Percentiles rank a stretch among this genome's conserved stretches.
These are phyloP conservation scores for Phytophthora citrophthora DNA, from an alignment of 352 stramenopile genomes.

Conservation along the genomic window DNA sequence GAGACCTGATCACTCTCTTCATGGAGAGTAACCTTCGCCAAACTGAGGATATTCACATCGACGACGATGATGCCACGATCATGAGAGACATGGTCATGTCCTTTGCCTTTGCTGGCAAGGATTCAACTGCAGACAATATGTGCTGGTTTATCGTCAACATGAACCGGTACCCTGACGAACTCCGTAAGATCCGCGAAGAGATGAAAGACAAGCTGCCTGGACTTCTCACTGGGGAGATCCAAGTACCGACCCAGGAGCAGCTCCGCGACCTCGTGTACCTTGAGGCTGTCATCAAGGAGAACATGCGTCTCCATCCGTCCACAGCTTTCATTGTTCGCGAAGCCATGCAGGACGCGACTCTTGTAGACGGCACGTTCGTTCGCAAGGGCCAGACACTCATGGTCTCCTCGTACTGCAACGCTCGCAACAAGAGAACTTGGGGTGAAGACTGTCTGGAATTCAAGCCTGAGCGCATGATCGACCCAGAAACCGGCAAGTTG, in stretches of 20 bases:
- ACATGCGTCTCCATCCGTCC: constrained; percentile 64
- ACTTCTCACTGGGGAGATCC: constrained; percentile 29
- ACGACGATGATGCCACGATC: constrained; percentile 42
- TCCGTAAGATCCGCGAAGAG: constrained; percentile 58
- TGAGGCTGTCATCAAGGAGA: constrained; percentile 62
- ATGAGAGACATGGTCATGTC: constrained; percentile 78
- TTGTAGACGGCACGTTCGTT: constrained; percentile 32
- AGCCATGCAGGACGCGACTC: constrained; percentile 33
- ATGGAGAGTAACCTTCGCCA: constrained; percentile 42
- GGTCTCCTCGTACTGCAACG: constrained; percentile 33
- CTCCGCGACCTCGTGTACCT: constrained; percentile 61
- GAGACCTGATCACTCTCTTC: constrained; percentile 58
- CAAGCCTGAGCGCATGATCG: constrained; percentile 68
- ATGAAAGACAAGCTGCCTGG: constrained; percentile 46
- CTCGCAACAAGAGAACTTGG: constrained; percentile 45
- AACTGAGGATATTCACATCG: constrained; percentile 29
- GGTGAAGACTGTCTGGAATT: constrained; percentile 52
- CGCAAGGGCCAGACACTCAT: constrained; percentile 29
- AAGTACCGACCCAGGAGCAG: constrained; percentile 44
- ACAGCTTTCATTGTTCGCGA: constrained; percentile 58
- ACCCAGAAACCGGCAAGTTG: constrained; percentile 41
- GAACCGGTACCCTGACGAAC: constrained; percentile 51
- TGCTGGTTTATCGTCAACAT: constrained; percentile 81
- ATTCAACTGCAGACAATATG: constrained; percentile 72
- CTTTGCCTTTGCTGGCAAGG: constrained; percentile 79